These are phyloP conservation scores for Closterium sp. DNA, from an alignment of 139 green algal genomes.

Conservation along the genomic window DNA sequence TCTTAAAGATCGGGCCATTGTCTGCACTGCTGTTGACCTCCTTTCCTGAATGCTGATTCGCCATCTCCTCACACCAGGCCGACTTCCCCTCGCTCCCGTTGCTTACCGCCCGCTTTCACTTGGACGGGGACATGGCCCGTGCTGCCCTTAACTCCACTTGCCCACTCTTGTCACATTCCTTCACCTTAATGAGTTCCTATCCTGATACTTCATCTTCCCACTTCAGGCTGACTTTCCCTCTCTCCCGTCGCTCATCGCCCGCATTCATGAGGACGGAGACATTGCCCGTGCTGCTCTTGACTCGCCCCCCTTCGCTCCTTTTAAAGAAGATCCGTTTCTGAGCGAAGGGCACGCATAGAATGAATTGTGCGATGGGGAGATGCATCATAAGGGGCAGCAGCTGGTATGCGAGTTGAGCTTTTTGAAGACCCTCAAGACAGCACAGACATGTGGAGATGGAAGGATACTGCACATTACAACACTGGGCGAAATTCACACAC, in stretches of 20 bases:
- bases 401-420: too few relatives aligned
- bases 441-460: too few relatives aligned
- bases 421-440: too few relatives aligned
- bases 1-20: too few relatives aligned
- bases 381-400: too few relatives aligned
- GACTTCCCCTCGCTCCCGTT: conserved; percentile 78
- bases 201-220: neutral
- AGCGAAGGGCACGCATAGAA: too few relatives aligned
- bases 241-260: conserved; percentile 70
- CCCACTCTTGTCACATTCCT: neutral
- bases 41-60: too few relatives aligned
- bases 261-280: conserved; percentile 61
- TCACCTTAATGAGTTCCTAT: neutral
- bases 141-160: conserved; percentile 8
- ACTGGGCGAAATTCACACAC: too few relatives aligned
- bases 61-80: conserved; percentile 10
- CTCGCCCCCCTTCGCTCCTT: neutral
- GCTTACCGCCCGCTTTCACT: conserved; percentile 69
- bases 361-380: too few relatives aligned
- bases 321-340: neutral
- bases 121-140: conserved; percentile 4
- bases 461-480: too few relatives aligned
- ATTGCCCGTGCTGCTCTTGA: conserved; percentile 2
- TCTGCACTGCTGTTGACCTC: too few relatives aligned
- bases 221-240: conserved; percentile 69